Conservation (phyloP, 129 eudicot species). For the Logfia minima region DNA sequence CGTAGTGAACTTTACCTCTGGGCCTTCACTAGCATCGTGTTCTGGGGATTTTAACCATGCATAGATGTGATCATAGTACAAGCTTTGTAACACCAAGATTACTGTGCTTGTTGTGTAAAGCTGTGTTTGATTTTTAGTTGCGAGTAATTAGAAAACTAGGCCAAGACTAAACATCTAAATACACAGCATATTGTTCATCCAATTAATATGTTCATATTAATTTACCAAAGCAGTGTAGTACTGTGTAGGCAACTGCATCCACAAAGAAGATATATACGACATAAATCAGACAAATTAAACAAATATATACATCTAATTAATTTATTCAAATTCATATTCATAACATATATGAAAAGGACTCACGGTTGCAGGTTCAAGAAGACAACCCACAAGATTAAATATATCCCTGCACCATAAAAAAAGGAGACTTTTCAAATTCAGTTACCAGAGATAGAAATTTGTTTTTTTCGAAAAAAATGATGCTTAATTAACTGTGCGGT, state of each 20-base stretch:
- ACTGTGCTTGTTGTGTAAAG: slow-evolving; percentile 64
- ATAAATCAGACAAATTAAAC: background rate
- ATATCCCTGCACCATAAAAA: slow-evolving; percentile 48
- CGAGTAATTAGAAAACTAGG: background rate
- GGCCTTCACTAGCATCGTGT: slow-evolving; percentile 9
- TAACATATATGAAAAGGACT: slow-evolving; percentile 16
- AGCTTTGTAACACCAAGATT: slow-evolving; percentile 63
- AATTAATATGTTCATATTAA: background rate
- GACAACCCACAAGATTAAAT: slow-evolving; percentile 75
- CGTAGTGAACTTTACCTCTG: slow-evolving; percentile 27
- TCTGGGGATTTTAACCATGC: slow-evolving; percentile 33
- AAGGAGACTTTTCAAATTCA: too few relatives aligned
- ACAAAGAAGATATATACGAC: background rate
- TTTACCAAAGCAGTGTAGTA: slow-evolving; percentile 69
- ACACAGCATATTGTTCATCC: too few relatives aligned
- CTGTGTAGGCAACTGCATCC: slow-evolving; percentile 80
- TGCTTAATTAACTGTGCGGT: too few relatives aligned
- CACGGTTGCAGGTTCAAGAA: slow-evolving; percentile 82
- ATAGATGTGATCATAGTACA: slow-evolving; percentile 64
- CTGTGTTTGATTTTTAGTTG: slow-evolving; percentile 30
- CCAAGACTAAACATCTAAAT: background rate
- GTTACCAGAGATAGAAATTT: too few relatives aligned
- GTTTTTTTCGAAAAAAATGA: too few relatives aligned
- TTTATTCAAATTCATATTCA: background rate
- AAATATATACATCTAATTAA: too few relatives aligned